Evolutionary conservation across 73 alveolate species (phyloP), one percentile per base, ranked within the genome.

Genomic region (Paramecium biaurelia): DNA sequence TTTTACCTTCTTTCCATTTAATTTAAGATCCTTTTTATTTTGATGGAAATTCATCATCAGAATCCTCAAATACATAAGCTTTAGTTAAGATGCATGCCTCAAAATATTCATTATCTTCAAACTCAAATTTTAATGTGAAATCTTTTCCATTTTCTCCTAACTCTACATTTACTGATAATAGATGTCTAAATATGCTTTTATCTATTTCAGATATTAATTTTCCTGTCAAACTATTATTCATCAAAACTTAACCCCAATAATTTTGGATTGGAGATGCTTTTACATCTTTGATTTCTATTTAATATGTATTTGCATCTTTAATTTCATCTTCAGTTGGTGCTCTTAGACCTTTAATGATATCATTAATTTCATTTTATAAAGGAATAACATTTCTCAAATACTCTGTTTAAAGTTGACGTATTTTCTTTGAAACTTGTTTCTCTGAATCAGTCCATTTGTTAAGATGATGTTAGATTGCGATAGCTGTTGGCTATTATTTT

Each of bases 131-230:
- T 10, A 79, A 2, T 41, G 45, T 41, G 18, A 43, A 79, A 79
- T 79, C 74, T 12, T 42, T 79, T 14, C 72, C 90, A 45, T 79
- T 79, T 23, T 79, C 90, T 43, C 90, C 90, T 45, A 79, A 23
- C 20, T 79, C 90, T 43, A 34, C 76, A 18, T 42, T 63, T 23
- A 79, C 74, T 43, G 76, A 41, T 24, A 21, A 14, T 3, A 79
- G 35, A 24, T 32, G 56, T 45, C 28, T 41, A 24, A 79, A 42
- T 9, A 79, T 47, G 20, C 23, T 26, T 24, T 23, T 41, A 42
- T 79, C 90, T 24, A 12, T 26, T 47, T 79, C 72, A 23, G 76
- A 30, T 15, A 79, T 20, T 24, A 79, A 42, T 41, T 45, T 41
- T 41, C 30, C 23, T 38, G 90, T 79, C 26, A 79, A 24, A 21